phyloP scores from a whole-genome alignment of 306 rosid species.

The Inga leiocalycina region DNA sequence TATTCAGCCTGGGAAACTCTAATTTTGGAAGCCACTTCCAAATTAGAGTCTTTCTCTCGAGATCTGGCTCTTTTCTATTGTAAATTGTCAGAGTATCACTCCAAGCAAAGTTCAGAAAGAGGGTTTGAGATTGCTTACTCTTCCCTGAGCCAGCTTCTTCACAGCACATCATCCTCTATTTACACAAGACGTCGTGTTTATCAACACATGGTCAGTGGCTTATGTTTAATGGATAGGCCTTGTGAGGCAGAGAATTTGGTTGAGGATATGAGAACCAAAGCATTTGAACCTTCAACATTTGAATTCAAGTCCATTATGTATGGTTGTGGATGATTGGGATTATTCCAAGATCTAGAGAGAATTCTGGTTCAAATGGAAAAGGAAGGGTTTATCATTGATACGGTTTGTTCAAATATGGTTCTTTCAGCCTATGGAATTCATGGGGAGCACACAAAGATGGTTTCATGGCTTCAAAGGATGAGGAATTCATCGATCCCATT shows the following conservation, averaged over 20 bases:
- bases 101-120: constrained; percentile 50
- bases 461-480: constrained; percentile 62
- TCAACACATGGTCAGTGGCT: constrained; percentile 63
- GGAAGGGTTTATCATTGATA: constrained; percentile 55
- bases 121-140: constrained; percentile 58
- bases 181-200: constrained; percentile 62
- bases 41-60: too few species aligned
- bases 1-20: too few species aligned
- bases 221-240: constrained; percentile 69
- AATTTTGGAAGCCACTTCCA: too few species aligned
- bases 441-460: constrained; percentile 38
- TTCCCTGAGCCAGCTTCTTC: constrained; percentile 46
- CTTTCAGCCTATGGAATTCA: constrained; percentile 63
- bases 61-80: too few species aligned
- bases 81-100: constrained; percentile 60
- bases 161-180: constrained; percentile 53
- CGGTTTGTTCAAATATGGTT: constrained; percentile 68
- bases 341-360: constrained; percentile 65
- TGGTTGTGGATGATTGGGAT: constrained; percentile 67
- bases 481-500: constrained; percentile 46
- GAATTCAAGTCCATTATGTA: constrained; percentile 62
- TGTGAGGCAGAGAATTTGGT: constrained; percentile 64
- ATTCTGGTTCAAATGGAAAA: constrained; percentile 59
- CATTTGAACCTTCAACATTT: constrained; percentile 56
- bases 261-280: constrained; percentile 46